phyloP scores from a whole-genome alignment of 352 stramenopile species.

The Globisporangium splendens region DNA sequence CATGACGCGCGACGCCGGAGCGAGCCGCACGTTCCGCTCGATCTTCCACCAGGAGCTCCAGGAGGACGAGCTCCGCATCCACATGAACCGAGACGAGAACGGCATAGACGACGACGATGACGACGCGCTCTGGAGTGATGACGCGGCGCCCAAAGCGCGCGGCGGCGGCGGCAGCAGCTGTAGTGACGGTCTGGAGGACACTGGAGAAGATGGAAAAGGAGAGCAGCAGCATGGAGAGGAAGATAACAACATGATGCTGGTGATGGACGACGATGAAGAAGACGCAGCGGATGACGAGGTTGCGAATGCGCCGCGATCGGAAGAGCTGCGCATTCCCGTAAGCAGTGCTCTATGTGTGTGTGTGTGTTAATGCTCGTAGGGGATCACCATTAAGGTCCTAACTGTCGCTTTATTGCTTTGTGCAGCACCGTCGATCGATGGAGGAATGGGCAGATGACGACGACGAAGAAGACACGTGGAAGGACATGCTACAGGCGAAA shows the following conservation, averaged over 20 bases:
- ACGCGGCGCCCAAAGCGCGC: slow-evolving; percentile 15
- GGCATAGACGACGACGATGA: slow-evolving; percentile 30
- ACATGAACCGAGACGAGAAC: slow-evolving; percentile 6
- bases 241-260: slow-evolving; percentile 7
- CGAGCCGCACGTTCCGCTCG: slow-evolving; percentile 69
- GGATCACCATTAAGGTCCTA: no score
- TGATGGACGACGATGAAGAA: no score
- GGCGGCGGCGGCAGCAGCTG: slow-evolving; percentile 16
- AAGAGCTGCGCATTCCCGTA: neutral
- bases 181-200: neutral
- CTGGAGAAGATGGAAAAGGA: neutral
- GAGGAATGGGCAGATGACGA: slow-evolving; percentile 76
- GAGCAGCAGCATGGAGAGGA: slow-evolving; percentile 10
- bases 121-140: slow-evolving; percentile 55
- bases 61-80: slow-evolving; percentile 15
- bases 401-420: no score
- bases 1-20: slow-evolving; percentile 47
- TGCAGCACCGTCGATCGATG: slow-evolving; percentile 51
- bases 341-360: neutral
- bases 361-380: no score
- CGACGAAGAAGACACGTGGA: slow-evolving; percentile 78
- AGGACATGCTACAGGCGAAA: slow-evolving; percentile 70
- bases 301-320: neutral
- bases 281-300: neutral
- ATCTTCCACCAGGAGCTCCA: slow-evolving; percentile 39